These are phyloP conservation scores for Kodamaea plutei DNA, from an alignment of 1,139 yeast species.

Conservation along the genomic window DNA sequence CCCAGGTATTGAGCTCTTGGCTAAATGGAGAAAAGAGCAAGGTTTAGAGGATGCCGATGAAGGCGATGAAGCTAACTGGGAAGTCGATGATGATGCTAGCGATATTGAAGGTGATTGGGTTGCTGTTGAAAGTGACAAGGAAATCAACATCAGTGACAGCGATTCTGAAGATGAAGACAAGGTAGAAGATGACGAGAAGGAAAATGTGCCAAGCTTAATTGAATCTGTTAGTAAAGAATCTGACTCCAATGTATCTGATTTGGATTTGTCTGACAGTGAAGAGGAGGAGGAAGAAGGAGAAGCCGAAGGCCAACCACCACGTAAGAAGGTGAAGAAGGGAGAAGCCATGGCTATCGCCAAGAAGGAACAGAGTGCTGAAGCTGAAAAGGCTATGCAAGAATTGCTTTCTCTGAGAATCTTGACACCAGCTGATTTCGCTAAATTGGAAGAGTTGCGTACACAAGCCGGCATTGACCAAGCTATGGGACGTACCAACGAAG, in stretches of 20 bases:
- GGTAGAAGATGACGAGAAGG: slow-evolving; percentile 37
- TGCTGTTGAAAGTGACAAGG: slow-evolving; percentile 55
- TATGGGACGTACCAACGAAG: slow-evolving; percentile 71
- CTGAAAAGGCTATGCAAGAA: slow-evolving; percentile 52
- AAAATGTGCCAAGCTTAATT: slow-evolving; percentile 15
- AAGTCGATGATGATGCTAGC: slow-evolving; percentile 41
- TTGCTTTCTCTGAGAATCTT: slow-evolving; percentile 71
- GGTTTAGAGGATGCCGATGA: slow-evolving; percentile 44
- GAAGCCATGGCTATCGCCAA: slow-evolving; percentile 9
- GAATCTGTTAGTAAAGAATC: neutral
- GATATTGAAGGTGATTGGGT: slow-evolving; percentile 65
- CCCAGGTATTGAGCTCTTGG: slow-evolving; percentile 87
- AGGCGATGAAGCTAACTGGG: slow-evolving; percentile 41
- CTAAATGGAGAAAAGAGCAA: slow-evolving; percentile 80
- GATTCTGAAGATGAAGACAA: slow-evolving; percentile 34
- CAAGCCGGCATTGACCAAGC: slow-evolving; percentile 82
- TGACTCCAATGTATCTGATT: slow-evolving; percentile 54
- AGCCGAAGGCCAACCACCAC: slow-evolving; percentile 20
- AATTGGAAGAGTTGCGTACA: slow-evolving; percentile 77
- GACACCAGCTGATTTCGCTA: slow-evolving; percentile 97
- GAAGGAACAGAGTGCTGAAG: slow-evolving; percentile 9
- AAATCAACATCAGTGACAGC: slow-evolving; percentile 51
- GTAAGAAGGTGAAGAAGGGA: slow-evolving; percentile 22
- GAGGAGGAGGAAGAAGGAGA: slow-evolving; percentile 19
- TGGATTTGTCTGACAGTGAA: slow-evolving; percentile 23